These are phyloP conservation scores for Pezicula radicicola DNA, from an alignment of 2,329 filamentous ascomycete species.

Conservation along the genomic window DNA sequence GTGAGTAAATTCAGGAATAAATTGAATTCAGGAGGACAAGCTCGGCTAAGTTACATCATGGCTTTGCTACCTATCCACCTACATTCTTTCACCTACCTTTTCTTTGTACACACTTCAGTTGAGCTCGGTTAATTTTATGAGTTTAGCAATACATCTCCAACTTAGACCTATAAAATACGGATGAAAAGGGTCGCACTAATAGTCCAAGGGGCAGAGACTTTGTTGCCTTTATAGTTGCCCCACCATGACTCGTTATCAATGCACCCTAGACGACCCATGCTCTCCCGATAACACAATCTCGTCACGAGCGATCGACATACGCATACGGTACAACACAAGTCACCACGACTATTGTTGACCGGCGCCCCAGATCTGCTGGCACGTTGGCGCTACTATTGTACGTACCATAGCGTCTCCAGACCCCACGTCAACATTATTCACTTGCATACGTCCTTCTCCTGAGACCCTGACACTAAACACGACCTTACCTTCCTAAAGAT, in stretches of 20 bases:
- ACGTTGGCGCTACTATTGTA: too few relatives aligned
- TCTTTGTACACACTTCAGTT: too few relatives aligned
- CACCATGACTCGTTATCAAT: conserved; percentile 2
- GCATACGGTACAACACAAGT: not conserved
- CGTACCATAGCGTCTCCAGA: not conserved
- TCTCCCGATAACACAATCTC: conserved; percentile 1
- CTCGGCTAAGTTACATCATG: too few relatives aligned
- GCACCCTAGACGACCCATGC: not conserved
- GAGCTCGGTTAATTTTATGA: too few relatives aligned
- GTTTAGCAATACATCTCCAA: too few relatives aligned
- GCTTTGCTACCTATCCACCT: too few relatives aligned
- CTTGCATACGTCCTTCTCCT: not conserved
- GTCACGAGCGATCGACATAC: not conserved
- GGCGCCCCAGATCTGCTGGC: not conserved
- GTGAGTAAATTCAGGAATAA: too few relatives aligned
- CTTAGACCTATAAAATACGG: too few relatives aligned
- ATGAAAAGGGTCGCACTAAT: too few relatives aligned
- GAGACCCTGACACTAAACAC: not conserved
- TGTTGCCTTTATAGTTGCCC: not conserved
- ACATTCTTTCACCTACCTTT: too few relatives aligned
- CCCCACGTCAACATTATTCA: not conserved
- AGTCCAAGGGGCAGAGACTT: too few relatives aligned
- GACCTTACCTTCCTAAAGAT: conserved; percentile 3
- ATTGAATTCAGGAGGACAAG: too few relatives aligned
- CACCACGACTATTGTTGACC: not conserved